phyloP scores from a whole-genome alignment of 495 filamentous ascomycete species.

The Penicillium tannophilum region DNA sequence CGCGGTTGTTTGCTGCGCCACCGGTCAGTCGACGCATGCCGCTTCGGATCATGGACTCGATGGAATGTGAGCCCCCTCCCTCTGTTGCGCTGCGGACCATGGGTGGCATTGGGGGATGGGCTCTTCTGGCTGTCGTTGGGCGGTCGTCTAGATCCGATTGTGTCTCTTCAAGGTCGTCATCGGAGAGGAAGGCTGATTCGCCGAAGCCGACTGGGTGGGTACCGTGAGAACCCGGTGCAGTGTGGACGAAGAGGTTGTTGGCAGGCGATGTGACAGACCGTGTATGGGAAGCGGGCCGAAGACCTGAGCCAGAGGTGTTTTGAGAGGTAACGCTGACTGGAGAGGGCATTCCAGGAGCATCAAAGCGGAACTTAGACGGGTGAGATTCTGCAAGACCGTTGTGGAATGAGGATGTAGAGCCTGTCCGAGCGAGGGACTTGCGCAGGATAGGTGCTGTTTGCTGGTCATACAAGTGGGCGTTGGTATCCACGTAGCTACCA shows the following conservation, averaged over 20 bases:
- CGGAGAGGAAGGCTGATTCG: constrained; percentile 59
- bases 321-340: constrained; percentile 30
- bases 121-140: constrained; percentile 49
- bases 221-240: constrained; percentile 26
- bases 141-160: constrained; percentile 52
- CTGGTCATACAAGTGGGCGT: constrained; percentile 89
- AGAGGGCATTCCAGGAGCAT: constrained; percentile 65
- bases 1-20: constrained; percentile 53
- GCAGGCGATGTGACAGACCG: constrained; percentile 74
- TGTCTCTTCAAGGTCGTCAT: constrained; percentile 54
- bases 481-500: constrained; percentile 70
- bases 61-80: constrained; percentile 53
- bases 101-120: constrained; percentile 51
- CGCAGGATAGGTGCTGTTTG: constrained; percentile 89
- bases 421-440: constrained; percentile 72
- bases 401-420: constrained; percentile 79
- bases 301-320: constrained; percentile 23
- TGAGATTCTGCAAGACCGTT: constrained; percentile 80
- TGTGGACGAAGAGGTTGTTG: constrained; percentile 55
- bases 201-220: constrained; percentile 33
- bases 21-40: constrained; percentile 71
- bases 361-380: constrained; percentile 53
- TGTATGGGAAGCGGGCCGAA: constrained; percentile 63
- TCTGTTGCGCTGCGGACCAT: constrained; percentile 46
- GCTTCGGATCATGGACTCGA: constrained; percentile 67